Base-by-base conservation (phyloP, 2,329 filamentous ascomycete genomes). In the Alternaria gansuensis region DNA sequence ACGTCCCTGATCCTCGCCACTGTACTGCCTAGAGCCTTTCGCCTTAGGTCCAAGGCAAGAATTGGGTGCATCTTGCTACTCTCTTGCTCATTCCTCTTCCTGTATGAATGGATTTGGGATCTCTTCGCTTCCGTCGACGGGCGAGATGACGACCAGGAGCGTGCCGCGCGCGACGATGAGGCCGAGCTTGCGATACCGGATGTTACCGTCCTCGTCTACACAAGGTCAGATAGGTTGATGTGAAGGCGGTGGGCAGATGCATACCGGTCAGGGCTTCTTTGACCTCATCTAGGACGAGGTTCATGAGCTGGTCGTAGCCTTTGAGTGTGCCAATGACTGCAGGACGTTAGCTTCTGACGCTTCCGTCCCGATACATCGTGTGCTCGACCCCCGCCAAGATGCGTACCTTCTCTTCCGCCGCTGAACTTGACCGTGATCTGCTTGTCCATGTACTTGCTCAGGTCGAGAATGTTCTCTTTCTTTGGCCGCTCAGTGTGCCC, bases 381-480 rank as follows among this genome's bases (percentile, higher is more conserved):
- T 17, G 8, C 44, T 17, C 26, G 28, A 28, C 10, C 10, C 10
- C 6, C 11, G 41, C 33, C 53, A 13, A 51, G 34, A 3, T 64
- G 10, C 48, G 21, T 59, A 95, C 93, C 91, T 83, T 97, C 93
- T 60, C 94, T 83, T 1, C 95, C 95, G 40, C 95, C 95, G 74
- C 92, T 97, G 79, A 99, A 98, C 81, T 98, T 98, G 76, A 99
- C 93, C 9, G 86, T 90, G 68, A 99, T 92, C 75, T 90, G 86
- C 86, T 97, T 96, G 79, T 99, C 93, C 90, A 97, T 93, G 80
- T 98, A 99, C 82, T 97, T 97, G 76, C 85, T 88, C 72, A 99
- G 80, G 75, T 99, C 94, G 53, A 99, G 87, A 72, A 99, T 99
- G 78, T 97, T 98, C 81, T 99, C 95, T 84, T 98, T 98, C 87